Percentiles rank a stretch among this genome's conserved stretches.
Conservation (phyloP, 352 stramenopile species). For the Blastocystis sp. region DNA sequence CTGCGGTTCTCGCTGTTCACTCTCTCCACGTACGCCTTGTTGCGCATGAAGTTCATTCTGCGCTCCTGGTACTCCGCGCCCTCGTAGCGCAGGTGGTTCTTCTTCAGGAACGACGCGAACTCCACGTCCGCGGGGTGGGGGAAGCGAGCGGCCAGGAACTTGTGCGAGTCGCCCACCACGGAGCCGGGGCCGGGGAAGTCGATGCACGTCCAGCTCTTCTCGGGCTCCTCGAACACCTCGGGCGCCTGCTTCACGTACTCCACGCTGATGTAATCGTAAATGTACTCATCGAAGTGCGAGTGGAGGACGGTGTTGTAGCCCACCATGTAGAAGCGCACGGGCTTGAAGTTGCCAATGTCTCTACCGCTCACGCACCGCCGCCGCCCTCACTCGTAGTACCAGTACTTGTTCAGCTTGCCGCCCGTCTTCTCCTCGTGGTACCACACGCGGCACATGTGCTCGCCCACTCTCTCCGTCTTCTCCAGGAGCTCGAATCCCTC, state of each 20-base stretch:
- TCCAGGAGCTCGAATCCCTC: conserved; percentile 80
- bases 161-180: conserved; percentile 72
- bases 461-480: conserved; percentile 77
- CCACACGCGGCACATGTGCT: conserved; percentile 80
- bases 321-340: conserved; percentile 82
- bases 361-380: conserved; percentile 13
- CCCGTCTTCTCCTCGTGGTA: conserved; percentile 78
- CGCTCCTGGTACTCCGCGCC: conserved; percentile 76
- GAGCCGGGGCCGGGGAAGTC: conserved; percentile 74
- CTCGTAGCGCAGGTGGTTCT: conserved; percentile 75
- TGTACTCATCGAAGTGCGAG: conserved; percentile 85
- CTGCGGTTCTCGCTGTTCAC: conserved; percentile 69
- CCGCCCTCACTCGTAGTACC: conserved; percentile 79
- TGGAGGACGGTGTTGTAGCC: conserved; percentile 81
- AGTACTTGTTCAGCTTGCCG: conserved; percentile 80
- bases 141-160: conserved; percentile 77
- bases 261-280: conserved; percentile 82
- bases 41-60: conserved; percentile 75
- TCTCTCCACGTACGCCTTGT: conserved; percentile 77
- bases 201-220: conserved; percentile 79
- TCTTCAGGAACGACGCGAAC: conserved; percentile 63
- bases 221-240: conserved; percentile 76
- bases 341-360: conserved; percentile 73
- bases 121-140: conserved; percentile 67
- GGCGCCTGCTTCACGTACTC: conserved; percentile 76